Conservation (phyloP, 2,329 filamentous ascomycete species). For the Westerdykella ornata region DNA sequence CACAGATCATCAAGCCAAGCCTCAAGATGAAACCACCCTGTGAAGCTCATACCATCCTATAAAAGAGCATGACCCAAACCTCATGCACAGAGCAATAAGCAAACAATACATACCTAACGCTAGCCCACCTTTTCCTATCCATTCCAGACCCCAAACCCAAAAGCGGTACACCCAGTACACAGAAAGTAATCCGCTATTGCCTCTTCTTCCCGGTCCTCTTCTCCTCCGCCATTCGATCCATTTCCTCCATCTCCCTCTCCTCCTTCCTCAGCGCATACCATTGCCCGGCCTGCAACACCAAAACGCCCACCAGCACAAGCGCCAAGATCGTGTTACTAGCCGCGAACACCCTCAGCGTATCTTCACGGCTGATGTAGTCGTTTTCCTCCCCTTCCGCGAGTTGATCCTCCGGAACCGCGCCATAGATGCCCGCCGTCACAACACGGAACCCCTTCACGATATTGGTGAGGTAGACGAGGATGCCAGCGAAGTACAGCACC, state of each 20-base stretch:
- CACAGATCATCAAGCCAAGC: too few relatives aligned
- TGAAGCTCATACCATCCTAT: too few relatives aligned
- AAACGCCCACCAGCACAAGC: slow-evolving; percentile 80
- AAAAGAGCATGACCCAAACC: too few relatives aligned
- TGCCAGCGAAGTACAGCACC: slow-evolving; percentile 72
- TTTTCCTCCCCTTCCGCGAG: slow-evolving; percentile 41
- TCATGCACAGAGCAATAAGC: too few relatives aligned
- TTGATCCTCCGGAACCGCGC: slow-evolving; percentile 36
- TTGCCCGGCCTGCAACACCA: slow-evolving; percentile 91
- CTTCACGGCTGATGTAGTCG: slow-evolving; percentile 73
- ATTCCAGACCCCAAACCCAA: not conserved
- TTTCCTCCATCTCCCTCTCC: slow-evolving; percentile 61
- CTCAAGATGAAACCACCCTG: too few relatives aligned
- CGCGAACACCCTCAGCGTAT: slow-evolving; percentile 81
- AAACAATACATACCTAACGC: too few relatives aligned
- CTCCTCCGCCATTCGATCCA: slow-evolving; percentile 50
- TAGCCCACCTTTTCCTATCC: not conserved
- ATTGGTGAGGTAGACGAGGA: slow-evolving; percentile 91
- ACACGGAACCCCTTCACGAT: slow-evolving; percentile 91
- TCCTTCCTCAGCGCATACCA: slow-evolving; percentile 98
- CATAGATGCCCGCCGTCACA: slow-evolving; percentile 66
- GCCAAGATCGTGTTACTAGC: slow-evolving; percentile 96
- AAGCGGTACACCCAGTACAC: not conserved
- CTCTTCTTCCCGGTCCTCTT: slow-evolving; percentile 41
- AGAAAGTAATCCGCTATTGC: slow-evolving; percentile 14